phyloP scores from a whole-genome alignment of 2,329 filamentous ascomycete species.

The Rasamsonia emersonii region DNA sequence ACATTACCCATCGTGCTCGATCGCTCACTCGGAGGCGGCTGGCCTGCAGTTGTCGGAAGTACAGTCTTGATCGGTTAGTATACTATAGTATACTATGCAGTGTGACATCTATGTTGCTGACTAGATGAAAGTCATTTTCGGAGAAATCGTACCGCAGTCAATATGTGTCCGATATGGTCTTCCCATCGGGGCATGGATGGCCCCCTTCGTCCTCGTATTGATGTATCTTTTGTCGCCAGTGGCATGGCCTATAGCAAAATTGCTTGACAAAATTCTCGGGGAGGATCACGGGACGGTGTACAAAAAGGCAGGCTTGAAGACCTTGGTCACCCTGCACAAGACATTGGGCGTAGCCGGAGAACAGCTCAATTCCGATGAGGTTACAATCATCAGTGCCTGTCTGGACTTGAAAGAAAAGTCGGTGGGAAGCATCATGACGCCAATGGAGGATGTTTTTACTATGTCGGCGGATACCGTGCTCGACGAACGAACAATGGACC shows the following conservation, averaged over 20 bases:
- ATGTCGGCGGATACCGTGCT: conserved; percentile 92
- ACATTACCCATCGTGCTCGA: conserved; percentile 92
- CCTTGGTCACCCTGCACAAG: conserved; percentile 88
- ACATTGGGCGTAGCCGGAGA: conserved; percentile 77
- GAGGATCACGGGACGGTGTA: conserved; percentile 95
- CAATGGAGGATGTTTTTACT: conserved; percentile 94
- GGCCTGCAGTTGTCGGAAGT: conserved; percentile 87
- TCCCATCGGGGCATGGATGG: conserved; percentile 89
- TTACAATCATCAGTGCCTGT: conserved; percentile 96
- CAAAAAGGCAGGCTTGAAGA: conserved; percentile 97
- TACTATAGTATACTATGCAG: not conserved
- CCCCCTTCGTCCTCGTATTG: conserved; percentile 72
- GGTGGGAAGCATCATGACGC: conserved; percentile 94
- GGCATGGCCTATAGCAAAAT: conserved; percentile 90
- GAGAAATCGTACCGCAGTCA: conserved; percentile 91
- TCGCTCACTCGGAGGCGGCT: conserved; percentile 84
- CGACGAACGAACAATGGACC: conserved; percentile 90
- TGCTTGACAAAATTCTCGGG: conserved; percentile 86
- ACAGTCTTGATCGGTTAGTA: conserved; percentile 81
- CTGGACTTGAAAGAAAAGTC: conserved; percentile 94
- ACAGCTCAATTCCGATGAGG: conserved; percentile 90
- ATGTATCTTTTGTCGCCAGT: conserved; percentile 91
- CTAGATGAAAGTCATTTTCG: conserved; percentile 71
- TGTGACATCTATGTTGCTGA: too few relatives aligned
- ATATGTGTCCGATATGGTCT: conserved; percentile 94